Evolutionary conservation across 2,329 filamentous ascomycete genomes (phyloP), one percentile per base, ranked within the genome.

Genomic region (Proliferodiscus dingleyae): DNA sequence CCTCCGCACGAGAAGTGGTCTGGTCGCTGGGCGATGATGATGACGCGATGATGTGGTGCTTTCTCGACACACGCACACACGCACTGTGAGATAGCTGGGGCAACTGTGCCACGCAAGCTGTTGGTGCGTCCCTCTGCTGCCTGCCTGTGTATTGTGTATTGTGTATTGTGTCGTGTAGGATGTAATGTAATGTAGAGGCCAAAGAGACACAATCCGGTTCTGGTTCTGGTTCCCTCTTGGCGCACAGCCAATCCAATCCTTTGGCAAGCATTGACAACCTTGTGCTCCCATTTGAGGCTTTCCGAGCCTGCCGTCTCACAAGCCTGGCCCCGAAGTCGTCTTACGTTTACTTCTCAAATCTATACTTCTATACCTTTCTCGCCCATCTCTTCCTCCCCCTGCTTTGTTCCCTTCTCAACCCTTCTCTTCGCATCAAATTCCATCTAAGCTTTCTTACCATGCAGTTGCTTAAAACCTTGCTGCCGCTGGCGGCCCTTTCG

Each of bases 401-500:
- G 13, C 24, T 26, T 23, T 44, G 21, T 16, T 23, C n/a, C 37
- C 32, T 16, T 28, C 29, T 41, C 37, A 22, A 37, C 13, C 29
- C 33, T 33, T 24, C 24, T 38, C 22, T 29, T 29, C 34, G n/a
- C 37, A 39, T 36, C 30, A 24, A 30, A 39, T 19, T 37, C 23
- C 34, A 46, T 32, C 37, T 34, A 46, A 37, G 23, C 22, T 41
- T 38, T 39, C 40, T 53, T 56, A 64, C 42, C n/a, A 64, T 64
- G 62, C 64, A 58, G 59, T 47, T 63, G 19, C 37, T 74, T 58
- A 62, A 64, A 41, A 64, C 64, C 38, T 53, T 77, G 36, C 58
- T 78, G 50, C 70, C 73, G 46, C 63, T 78, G 40, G 69, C 71
- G 55, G 71, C 73, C 23, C 52, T 74, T 40, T 64, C 69, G 51